Percentiles rank a stretch among this genome's conserved stretches.
Conservation (phyloP, 2,329 filamentous ascomycete genomes). For the Diaporthe velutina region DNA sequence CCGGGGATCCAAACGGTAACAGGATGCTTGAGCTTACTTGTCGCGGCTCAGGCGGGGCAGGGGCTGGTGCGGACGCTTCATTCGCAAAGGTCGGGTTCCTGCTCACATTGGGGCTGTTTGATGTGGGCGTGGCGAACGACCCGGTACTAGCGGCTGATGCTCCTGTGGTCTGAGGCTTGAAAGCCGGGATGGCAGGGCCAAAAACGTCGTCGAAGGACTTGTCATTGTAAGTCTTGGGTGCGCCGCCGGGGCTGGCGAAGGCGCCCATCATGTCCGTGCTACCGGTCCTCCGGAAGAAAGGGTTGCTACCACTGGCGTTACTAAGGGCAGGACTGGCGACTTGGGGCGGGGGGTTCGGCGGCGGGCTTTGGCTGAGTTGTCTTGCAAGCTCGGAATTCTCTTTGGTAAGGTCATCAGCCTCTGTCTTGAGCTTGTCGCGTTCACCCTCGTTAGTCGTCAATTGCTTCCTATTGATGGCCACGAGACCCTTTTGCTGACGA, state of each 20-base stretch:
- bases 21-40: constrained; percentile 82
- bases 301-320: constrained; percentile 85
- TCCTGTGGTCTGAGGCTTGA: constrained; percentile 72
- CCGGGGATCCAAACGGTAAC: constrained; percentile 75
- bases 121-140: constrained; percentile 63
- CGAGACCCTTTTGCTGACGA: constrained; percentile 94
- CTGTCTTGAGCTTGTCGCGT: constrained; percentile 86
- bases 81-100: constrained; percentile 70
- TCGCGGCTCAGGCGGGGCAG: constrained; percentile 77
- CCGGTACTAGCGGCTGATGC: constrained; percentile 66
- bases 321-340: constrained; percentile 79
- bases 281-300: constrained; percentile 85
- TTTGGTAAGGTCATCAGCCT: constrained; percentile 78
- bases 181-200: constrained; percentile 74
- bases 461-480: constrained; percentile 99
- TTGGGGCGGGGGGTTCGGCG: constrained; percentile 56
- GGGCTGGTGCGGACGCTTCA: constrained; percentile 68
- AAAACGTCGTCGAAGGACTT: constrained; percentile 90
- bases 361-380: constrained; percentile 65
- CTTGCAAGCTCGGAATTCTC: constrained; percentile 70
- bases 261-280: constrained; percentile 71
- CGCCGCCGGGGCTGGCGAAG: constrained; percentile 61
- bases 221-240: constrained; percentile 66
- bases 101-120: constrained; percentile 74
- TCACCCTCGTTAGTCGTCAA: constrained; percentile 89